These are phyloP conservation scores for Skeletonema tropicum DNA, from an alignment of 108 stramenopile species.

Conservation along the genomic window DNA sequence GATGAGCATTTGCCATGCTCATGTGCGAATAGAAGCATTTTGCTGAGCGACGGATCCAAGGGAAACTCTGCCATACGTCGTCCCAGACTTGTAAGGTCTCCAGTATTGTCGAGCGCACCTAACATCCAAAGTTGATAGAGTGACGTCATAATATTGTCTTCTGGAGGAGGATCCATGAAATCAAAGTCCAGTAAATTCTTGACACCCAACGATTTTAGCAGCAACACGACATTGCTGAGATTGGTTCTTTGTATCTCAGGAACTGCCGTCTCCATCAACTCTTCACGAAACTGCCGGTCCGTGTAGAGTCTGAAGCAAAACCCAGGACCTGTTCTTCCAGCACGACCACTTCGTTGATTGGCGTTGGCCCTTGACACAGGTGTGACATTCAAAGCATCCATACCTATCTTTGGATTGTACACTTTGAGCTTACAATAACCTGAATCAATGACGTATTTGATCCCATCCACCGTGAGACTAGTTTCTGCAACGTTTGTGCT, in stretches of 20 bases:
- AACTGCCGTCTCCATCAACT: constrained; percentile 94
- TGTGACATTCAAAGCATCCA: constrained; percentile 97
- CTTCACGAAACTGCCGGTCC: constrained; percentile 93
- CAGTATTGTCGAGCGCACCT: constrained; percentile 96
- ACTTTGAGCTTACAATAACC: constrained; percentile 99
- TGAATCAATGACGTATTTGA: constrained; percentile 89
- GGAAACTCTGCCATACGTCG: constrained; percentile 97
- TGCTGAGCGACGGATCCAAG: constrained; percentile 95
- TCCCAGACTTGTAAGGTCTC: constrained; percentile 92
- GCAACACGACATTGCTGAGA: constrained; percentile 96
- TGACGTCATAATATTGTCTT: constrained; percentile 96
- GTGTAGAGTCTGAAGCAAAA: constrained; percentile 98
- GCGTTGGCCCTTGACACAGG: constrained; percentile 98
- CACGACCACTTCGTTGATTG: constrained; percentile 96
- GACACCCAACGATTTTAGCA: constrained; percentile 97
- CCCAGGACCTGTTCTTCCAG: constrained; percentile 96
- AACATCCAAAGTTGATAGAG: constrained; percentile 98
- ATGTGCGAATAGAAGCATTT: constrained; percentile 96
- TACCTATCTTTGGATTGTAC: constrained; percentile 99
- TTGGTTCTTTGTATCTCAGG: constrained; percentile 99
- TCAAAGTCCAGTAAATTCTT: constrained; percentile 93
- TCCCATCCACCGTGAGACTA: constrained; percentile 97
- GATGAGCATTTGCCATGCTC: constrained; percentile 86
- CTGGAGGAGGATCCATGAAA: constrained; percentile 99
- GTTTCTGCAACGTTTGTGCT: constrained; percentile 99